These are phyloP conservation scores for Tricholoma sp. DNA, from an alignment of 768 basidiomycete species.

Conservation along the genomic window DNA sequence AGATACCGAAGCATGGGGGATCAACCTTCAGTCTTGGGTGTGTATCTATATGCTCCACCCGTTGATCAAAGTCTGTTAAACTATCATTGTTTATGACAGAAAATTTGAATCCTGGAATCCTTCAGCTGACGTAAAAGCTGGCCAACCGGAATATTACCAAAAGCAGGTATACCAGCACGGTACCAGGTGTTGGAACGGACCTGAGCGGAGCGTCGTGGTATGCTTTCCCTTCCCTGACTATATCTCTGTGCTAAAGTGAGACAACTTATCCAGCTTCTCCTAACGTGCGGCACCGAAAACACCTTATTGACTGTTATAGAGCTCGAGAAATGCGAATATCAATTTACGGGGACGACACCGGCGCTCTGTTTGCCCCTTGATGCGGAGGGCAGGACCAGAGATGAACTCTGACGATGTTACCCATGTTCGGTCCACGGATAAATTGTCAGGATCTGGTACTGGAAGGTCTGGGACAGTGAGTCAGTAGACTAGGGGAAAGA, in stretches of 20 bases:
- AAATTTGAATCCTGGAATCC: constrained; percentile 80
- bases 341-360: constrained; percentile 78
- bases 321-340: constrained; percentile 95
- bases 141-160: constrained; percentile 69
- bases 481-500: not conserved
- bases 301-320: constrained; percentile 72
- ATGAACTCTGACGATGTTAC: not conserved
- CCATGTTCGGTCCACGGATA: not conserved
- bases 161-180: constrained; percentile 82
- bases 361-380: constrained; percentile 69
- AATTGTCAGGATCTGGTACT: not conserved
- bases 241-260: constrained; percentile 1
- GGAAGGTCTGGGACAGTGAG: not conserved
- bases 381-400: constrained; percentile 3
- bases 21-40: constrained; percentile 78
- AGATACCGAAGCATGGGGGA: constrained; percentile 83
- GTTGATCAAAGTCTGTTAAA: not conserved
- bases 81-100: constrained; percentile 29
- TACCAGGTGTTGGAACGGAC: constrained; percentile 95
- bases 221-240: constrained; percentile 16
- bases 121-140: constrained; percentile 47
- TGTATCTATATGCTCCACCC: constrained; percentile 18
- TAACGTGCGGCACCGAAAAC: constrained; percentile 86
- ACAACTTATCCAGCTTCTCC: constrained; percentile 52
- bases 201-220: constrained; percentile 79